Conservation (phyloP, 352 stramenopile genomes). For the Phytophthora fragariae region DNA sequence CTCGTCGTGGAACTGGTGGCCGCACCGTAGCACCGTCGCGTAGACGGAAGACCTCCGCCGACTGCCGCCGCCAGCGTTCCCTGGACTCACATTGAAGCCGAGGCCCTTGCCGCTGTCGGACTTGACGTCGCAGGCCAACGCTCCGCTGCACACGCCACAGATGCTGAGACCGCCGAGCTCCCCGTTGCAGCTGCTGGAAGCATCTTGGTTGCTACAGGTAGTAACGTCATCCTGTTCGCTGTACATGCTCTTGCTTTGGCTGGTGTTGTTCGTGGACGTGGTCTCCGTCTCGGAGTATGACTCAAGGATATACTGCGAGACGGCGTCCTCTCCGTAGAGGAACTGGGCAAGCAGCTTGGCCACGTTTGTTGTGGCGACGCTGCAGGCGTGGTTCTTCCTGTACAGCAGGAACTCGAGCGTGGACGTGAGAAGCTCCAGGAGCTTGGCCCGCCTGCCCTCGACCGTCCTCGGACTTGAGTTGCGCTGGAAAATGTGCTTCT, state of each 20-base stretch:
- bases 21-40: conserved; percentile 39
- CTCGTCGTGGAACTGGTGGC: conserved; percentile 50
- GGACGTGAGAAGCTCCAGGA: conserved; percentile 26
- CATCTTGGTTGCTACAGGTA: neutral
- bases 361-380: conserved; percentile 28
- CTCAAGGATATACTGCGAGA: conserved; percentile 32
- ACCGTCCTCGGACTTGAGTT: conserved; percentile 26
- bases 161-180: conserved; percentile 4
- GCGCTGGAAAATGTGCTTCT: conserved; percentile 40
- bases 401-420: conserved; percentile 39
- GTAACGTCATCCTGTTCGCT: conserved; percentile 12
- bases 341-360: conserved; percentile 40
- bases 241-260: conserved; percentile 9
- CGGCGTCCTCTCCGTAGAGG: conserved; percentile 27
- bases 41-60: conserved; percentile 33
- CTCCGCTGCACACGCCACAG: conserved; percentile 34
- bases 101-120: neutral
- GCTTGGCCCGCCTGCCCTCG: conserved; percentile 21
- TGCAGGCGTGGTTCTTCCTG: conserved; percentile 40
- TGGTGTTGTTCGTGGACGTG: conserved; percentile 7
- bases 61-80: neutral
- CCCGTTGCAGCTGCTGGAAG: neutral
- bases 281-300: conserved; percentile 21
- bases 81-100: neutral
- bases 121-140: conserved; percentile 19